Evolutionary conservation across 2,329 filamentous ascomycete genomes (phyloP).

Genomic region (Parastagonospora nodorum): DNA sequence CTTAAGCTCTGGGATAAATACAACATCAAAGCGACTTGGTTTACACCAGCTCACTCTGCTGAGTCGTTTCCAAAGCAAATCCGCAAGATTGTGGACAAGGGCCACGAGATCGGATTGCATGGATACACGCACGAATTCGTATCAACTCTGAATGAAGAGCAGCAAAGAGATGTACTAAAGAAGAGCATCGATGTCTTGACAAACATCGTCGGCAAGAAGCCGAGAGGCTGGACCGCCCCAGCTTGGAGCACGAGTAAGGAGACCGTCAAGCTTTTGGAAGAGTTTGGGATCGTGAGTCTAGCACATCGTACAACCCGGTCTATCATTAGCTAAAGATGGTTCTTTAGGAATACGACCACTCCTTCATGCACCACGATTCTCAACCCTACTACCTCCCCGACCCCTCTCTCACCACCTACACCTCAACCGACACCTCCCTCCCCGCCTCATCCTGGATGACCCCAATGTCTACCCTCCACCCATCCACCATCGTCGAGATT

Average conservation of each 20-base stretch:
- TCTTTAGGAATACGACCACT: constrained; percentile 57
- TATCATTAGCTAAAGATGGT: not conserved
- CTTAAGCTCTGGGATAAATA: constrained; percentile 50
- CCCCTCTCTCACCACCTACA: constrained; percentile 50
- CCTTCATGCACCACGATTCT: constrained; percentile 56
- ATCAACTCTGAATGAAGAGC: constrained; percentile 46
- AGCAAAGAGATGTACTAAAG: constrained; percentile 46
- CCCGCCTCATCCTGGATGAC: constrained; percentile 46
- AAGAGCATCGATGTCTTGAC: constrained; percentile 49
- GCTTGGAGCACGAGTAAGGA: constrained; percentile 49
- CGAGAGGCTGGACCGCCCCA: constrained; percentile 52
- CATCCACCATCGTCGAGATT: constrained; percentile 50
- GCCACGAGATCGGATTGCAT: constrained; percentile 51
- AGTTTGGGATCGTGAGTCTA: constrained; percentile 44
- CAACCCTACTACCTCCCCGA: constrained; percentile 47
- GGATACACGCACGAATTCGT: constrained; percentile 50
- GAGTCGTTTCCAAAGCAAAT: constrained; percentile 57
- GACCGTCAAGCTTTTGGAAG: constrained; percentile 48
- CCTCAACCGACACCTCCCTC: constrained; percentile 38
- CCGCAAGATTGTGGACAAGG: constrained; percentile 50
- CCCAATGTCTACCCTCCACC: constrained; percentile 41
- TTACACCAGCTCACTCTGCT: constrained; percentile 50
- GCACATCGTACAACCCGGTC: too few species aligned
- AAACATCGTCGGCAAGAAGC: constrained; percentile 47
- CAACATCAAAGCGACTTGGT: constrained; percentile 51